phyloP scores from a whole-genome alignment of 139 green algal genomes.

The Gonium pectorale region DNA sequence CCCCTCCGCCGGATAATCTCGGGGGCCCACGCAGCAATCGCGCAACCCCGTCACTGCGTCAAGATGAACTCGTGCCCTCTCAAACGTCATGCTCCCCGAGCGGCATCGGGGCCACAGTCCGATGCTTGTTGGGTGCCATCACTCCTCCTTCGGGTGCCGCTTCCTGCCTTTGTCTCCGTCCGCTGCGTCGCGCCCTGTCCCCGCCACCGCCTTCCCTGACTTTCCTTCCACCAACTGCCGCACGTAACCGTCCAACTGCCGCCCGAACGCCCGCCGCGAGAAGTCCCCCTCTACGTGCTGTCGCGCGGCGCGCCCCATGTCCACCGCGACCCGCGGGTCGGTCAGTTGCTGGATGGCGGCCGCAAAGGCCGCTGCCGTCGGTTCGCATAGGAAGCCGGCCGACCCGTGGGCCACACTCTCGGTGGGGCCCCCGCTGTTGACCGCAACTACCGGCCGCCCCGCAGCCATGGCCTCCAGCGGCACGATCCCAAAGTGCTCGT shows the following conservation, averaged over 20 bases:
- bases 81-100: background rate
- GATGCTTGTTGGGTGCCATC: background rate
- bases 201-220: background rate
- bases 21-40: too few relatives aligned
- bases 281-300: conserved; percentile 75
- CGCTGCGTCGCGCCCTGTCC: background rate
- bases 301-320: conserved; percentile 73
- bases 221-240: conserved; percentile 30
- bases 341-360: conserved; percentile 69
- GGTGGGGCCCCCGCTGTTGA: conserved; percentile 84
- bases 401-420: conserved; percentile 81
- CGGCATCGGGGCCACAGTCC: background rate
- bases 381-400: conserved; percentile 81
- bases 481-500: conserved; percentile 99
- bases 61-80: background rate
- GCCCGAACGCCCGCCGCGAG: conserved; percentile 80
- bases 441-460: conserved; percentile 88
- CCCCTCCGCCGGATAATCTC: too few relatives aligned
- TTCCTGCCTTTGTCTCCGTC: background rate
- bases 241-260: conserved; percentile 64
- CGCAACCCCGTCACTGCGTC: too few relatives aligned
- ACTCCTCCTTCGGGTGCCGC: background rate
- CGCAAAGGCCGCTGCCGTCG: conserved; percentile 63
- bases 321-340: conserved; percentile 9
- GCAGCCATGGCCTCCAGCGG: conserved; percentile 96